phyloP scores from a whole-genome alignment of 1,284 basidiomycete species.

The Boletellus sp. region DNA sequence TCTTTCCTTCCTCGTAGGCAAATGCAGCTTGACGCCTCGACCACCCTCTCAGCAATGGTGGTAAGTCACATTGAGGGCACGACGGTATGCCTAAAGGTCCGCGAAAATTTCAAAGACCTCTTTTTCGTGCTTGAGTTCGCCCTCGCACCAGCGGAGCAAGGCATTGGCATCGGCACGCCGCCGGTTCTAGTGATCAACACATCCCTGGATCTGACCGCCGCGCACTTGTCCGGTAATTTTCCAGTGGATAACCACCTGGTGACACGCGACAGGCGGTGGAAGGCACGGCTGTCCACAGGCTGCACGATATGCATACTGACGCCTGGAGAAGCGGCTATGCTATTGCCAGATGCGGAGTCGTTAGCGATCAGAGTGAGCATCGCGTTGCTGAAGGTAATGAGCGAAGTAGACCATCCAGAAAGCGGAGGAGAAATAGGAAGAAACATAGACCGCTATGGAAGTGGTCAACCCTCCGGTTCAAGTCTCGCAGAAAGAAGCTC shows the following conservation, averaged over 20 bases:
- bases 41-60: constrained; percentile 19
- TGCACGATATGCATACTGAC: constrained; percentile 54
- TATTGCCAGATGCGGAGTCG: constrained; percentile 6
- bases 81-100: constrained; percentile 20
- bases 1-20: constrained; percentile 12
- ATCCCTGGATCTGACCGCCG: constrained; percentile 41
- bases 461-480: constrained; percentile 2
- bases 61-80: constrained; percentile 18
- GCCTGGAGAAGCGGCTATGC: constrained; percentile 15
- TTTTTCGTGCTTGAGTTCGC: constrained; percentile 22
- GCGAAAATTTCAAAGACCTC: constrained; percentile 16
- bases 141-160: not conserved
- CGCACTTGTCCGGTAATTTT: constrained; percentile 46
- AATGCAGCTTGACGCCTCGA: constrained; percentile 19
- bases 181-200: constrained; percentile 22
- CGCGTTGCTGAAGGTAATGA: constrained; percentile 13
- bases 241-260: constrained; percentile 45
- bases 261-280: constrained; percentile 49
- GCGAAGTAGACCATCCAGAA: constrained; percentile 6
- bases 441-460: not conserved
- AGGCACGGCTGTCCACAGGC: constrained; percentile 54
- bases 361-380: constrained; percentile 15
- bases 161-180: not conserved
- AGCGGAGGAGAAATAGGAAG: not conserved
- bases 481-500: not conserved